Percentiles rank a stretch among this genome's conserved stretches.
These are phyloP conservation scores for Xerocomellus dryophilus DNA, from an alignment of 768 basidiomycete species.

Conservation along the genomic window DNA sequence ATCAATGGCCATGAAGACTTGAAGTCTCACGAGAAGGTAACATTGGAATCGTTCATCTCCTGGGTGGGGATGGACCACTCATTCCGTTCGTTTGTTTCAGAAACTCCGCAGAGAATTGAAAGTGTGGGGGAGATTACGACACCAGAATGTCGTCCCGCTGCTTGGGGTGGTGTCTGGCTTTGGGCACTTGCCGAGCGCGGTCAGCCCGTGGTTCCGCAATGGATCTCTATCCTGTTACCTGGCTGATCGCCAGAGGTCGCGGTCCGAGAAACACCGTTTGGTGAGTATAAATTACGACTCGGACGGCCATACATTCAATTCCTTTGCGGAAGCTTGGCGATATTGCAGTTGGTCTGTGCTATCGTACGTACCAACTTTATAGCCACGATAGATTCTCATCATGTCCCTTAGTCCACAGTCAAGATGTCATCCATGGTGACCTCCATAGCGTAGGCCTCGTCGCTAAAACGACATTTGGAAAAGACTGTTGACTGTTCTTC, in stretches of 20 bases:
- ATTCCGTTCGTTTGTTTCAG: slow-evolving; percentile 3
- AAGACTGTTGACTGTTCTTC: neutral
- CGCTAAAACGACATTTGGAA: neutral
- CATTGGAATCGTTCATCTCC: neutral
- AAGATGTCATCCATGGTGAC: slow-evolving; percentile 34
- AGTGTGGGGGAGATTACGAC: slow-evolving; percentile 15
- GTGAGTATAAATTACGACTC: slow-evolving; percentile 5
- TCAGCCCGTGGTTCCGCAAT: slow-evolving; percentile 33
- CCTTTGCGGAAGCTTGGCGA: slow-evolving; percentile 16
- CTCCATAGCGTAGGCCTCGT: slow-evolving; percentile 32
- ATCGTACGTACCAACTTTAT: slow-evolving; percentile 17
- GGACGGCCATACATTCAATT: neutral
- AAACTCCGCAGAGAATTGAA: slow-evolving; percentile 30
- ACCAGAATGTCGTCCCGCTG: slow-evolving; percentile 31
- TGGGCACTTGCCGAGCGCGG: slow-evolving; percentile 30
- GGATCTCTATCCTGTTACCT: slow-evolving; percentile 28
- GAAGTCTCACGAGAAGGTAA: slow-evolving; percentile 14
- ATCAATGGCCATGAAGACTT: neutral
- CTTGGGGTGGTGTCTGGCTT: slow-evolving; percentile 30
- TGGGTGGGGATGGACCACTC: neutral
- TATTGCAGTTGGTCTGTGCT: slow-evolving; percentile 19
- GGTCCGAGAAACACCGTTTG: slow-evolving; percentile 2
- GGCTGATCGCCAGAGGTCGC: neutral
- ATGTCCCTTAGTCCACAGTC: slow-evolving; percentile 18
- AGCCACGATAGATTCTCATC: neutral